Base-by-base conservation (phyloP, 345 rosid genomes). In the Salix udensis region DNA sequence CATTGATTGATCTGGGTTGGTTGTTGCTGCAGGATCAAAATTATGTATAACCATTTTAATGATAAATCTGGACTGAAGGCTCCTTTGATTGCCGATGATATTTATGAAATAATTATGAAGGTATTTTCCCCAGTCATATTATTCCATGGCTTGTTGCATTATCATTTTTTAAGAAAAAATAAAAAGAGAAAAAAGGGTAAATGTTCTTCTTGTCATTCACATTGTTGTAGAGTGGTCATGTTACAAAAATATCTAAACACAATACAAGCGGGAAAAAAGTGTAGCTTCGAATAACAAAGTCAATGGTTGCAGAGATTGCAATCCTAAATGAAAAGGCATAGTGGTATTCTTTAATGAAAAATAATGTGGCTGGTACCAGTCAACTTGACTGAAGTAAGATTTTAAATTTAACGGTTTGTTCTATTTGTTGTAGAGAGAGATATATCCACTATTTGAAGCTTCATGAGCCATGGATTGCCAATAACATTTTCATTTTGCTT, bases 11-110 rank as follows among this genome's bases (percentile, higher is more conserved):
- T 65, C 15, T 74, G 65, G 10, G 46, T 79, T 48, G 53, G 34
- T 77, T 23, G 5, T 79, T 60, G 55, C 37, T 86, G 81, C 87
- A 96, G 99, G 76, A 69, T 96, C 67, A 89, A 88, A 80, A 89
- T 90, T n/a, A 96, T 94, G 99, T 91, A 88, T 72, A 18, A n/a
- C 68, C 99, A 96, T 85, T 83, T 87, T 74, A 88, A 85, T 72
- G 93, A 87, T 53, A 85, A 91, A 82, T 94, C 97, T 72, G 97
- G 96, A 69, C 82, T 84, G 23, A 84, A 89, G 79, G 88, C 99
- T 76, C 90, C 97, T 73, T 77, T 96, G 71, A 85, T 94, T 68
- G 97, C 98, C 76, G 97, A 94, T 80, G 98, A 96, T 84, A 92
- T 92, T 26, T 94, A 83, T 77, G 97, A 92, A 28, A 90, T 96